Evolutionary conservation across 2,329 filamentous ascomycete genomes (phyloP), one percentile per base, ranked within the genome.

Genomic region (Fusarium stilboides): DNA sequence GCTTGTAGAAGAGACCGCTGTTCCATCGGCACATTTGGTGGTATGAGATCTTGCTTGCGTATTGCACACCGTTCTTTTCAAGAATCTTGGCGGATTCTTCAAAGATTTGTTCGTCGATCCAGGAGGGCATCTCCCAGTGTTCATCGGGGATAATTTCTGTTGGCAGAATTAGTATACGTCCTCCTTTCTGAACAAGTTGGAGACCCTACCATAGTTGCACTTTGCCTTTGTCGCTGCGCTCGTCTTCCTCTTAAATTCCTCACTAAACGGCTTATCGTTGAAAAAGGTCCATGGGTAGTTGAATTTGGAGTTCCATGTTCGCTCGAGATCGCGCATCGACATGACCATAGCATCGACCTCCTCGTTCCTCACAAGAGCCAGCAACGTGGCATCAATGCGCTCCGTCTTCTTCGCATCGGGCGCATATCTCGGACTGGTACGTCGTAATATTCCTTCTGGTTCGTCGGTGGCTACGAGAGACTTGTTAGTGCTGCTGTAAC

Each of bases 21-120:
- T 99, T 99, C 96, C 96, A 99, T 58, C 96, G 91, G 79, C 96
- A 99, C 96, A 99, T 99, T 78, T 98, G 92, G 81, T 98, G 95
- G 82, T 99, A 99, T 49, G 94, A 97, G 55, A 93, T 82, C 85
- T 92, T 93, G 73, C 90, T 87, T 75, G 93, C 93, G 79, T 99
- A 99, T 78, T 98, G 95, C 43, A 99, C 94, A 12, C 92, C 87
- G 75, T 95, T 88, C 77, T 96, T 92, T 76, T 92, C 86, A 57
- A 99, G 87, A 10, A 97, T 88, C 77, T 93, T 88, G 63, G 93
- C 90, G 26, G 94, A 97, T 79, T 97, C 94, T 39, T 89, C 80
- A 82, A 93, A 97, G 31, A 98, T 84, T 67, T 97, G 92, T 75
- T 89, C 83, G 80, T 97, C 94, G 78, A 99, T 98, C 94, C 94